Base-by-base conservation (phyloP, 2,329 filamentous ascomycete species). In the Metarhizium guizhouense region DNA sequence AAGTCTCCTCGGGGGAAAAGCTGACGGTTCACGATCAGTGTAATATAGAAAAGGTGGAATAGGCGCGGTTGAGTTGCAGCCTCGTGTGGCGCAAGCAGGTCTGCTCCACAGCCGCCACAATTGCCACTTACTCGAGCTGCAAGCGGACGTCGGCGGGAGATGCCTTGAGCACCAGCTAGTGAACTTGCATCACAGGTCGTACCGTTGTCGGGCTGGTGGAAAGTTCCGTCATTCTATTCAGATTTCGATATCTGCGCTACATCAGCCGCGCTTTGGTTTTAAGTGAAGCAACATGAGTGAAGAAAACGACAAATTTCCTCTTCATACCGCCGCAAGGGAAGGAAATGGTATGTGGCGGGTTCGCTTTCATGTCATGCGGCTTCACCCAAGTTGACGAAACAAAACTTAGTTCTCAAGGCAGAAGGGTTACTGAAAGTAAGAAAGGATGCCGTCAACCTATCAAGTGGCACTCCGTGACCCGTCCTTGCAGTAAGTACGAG, bases 321-420 rank as follows among this genome's bases (percentile, higher is more conserved):
- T 96, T 47, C 93, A 97, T 67, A 88, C 88, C 61, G 93, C 93
- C 47, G 87, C 87, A 59, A 82, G 92, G 56, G 90, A 95, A 70
- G 91, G 92, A 47, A 87, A 84, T 76, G 80, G 92, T 95, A 79
- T 68, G 79, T 51, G 34, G 8, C 29, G 25, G 13, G 7, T 7
- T 36, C 16, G 29, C 25, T 25, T 25, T 25, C 25, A 8, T 10
- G 7, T 3, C 42, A n/a, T 25, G 11, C 6, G n/a, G 11, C 20
- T 30, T 48, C 20, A n/a, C n/a, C 42, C 13, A 25, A 20, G 49
- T 25, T 51, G 29, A 45, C 47, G 14, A 8, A 7, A 38, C 11
- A 6, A 29, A 38, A 25, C 25, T 29, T 43, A 63, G 61, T 59
- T 13, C 16, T 54, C 48, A 56, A 54, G 36, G 61, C 59, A 3